Conservation (phyloP, 2,329 filamentous ascomycete species). For the Eutypella sp. region DNA sequence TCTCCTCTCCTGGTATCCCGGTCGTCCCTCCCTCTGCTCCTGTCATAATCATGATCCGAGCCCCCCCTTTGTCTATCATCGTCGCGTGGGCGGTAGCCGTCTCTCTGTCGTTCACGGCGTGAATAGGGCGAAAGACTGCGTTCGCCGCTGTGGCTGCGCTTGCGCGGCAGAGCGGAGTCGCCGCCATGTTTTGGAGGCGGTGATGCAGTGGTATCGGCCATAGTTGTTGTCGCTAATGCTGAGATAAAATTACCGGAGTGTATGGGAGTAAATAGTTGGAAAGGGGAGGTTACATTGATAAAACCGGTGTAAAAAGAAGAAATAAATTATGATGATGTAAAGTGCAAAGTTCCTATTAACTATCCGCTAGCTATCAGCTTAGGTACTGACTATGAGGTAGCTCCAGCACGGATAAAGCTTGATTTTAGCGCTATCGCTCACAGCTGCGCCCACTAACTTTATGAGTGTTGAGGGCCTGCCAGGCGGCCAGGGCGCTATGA, state of each 20-base stretch:
- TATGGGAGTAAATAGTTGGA: neutral
- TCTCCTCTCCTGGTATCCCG: neutral
- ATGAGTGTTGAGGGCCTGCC: no score
- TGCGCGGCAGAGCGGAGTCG: conserved; percentile 18
- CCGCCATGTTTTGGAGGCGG: conserved; percentile 13
- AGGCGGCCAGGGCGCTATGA: no score
- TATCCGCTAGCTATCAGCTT: no score
- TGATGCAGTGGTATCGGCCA: conserved; percentile 19
- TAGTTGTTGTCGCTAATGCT: no score
- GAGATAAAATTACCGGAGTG: neutral
- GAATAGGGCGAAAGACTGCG: conserved; percentile 26
- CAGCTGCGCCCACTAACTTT: no score
- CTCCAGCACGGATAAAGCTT: no score
- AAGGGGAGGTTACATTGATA: neutral
- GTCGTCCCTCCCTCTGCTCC: neutral
- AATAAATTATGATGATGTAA: no score
- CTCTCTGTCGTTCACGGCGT: conserved; percentile 13
- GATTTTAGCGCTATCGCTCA: no score
- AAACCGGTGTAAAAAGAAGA: no score
- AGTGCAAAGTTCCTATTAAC: no score
- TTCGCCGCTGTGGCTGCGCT: conserved; percentile 15
- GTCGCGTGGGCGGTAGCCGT: conserved; percentile 8
- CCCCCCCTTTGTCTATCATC: conserved; percentile 8
- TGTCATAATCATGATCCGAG: conserved; percentile 7
- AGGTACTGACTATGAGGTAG: no score